phyloP scores from a whole-genome alignment of 2,329 filamentous ascomycete species.

The Fusarium armeniacum region DNA sequence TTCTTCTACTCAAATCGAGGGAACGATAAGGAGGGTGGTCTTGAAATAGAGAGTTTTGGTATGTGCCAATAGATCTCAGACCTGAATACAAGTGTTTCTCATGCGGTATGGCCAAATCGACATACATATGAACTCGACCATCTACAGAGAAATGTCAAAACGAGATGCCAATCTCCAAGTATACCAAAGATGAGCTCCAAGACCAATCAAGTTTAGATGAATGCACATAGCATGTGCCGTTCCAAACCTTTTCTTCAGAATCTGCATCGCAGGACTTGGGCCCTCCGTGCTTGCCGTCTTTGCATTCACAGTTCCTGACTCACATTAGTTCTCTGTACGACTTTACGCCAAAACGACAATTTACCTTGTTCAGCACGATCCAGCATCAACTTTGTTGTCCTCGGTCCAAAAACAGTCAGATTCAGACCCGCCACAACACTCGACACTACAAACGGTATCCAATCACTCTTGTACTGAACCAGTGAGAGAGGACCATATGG shows the following conservation, averaged over 20 bases:
- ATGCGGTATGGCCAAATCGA: background rate
- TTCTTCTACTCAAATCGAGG: background rate
- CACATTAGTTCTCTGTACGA: conserved; percentile 2
- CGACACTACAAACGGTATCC: conserved; percentile 55
- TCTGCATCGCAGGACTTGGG: conserved; percentile 31
- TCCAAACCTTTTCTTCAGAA: conserved; percentile 52
- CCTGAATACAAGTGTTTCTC: background rate
- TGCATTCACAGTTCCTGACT: conserved; percentile 29
- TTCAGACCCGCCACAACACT: conserved; percentile 54
- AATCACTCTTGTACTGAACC: conserved; percentile 49
- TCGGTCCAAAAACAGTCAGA: conserved; percentile 55
- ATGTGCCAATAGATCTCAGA: background rate
- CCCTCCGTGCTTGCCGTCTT: conserved; percentile 23
- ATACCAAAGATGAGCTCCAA: conserved; percentile 53
- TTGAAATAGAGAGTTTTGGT: background rate
- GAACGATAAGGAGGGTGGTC: rapidly evolving
- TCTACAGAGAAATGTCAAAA: conserved; percentile 23
- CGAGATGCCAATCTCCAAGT: conserved; percentile 49
- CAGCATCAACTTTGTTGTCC: conserved; percentile 51
- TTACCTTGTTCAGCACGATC: conserved; percentile 48
- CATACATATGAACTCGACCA: too few relatives aligned
- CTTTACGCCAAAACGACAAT: background rate
- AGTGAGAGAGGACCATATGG: conserved; percentile 52
- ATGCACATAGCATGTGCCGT: conserved; percentile 59
- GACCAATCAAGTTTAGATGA: conserved; percentile 57